phyloP scores from a whole-genome alignment of 2,329 filamentous ascomycete genomes.

The Pseudovirgaria hyperparasitica region DNA sequence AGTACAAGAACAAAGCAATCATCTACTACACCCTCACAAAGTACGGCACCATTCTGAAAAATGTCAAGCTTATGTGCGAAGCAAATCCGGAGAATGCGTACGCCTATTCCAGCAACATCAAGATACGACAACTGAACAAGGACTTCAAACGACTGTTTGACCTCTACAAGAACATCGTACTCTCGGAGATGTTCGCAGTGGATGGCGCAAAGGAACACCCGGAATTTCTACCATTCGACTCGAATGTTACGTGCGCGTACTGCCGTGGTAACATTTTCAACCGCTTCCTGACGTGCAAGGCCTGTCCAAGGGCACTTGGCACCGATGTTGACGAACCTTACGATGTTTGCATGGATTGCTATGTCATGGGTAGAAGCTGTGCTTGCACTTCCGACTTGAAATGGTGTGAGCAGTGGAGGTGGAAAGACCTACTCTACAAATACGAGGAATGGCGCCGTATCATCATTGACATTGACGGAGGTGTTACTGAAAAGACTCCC shows the following conservation, averaged over 20 bases:
- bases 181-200: conserved; percentile 74
- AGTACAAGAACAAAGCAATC: conserved; percentile 98
- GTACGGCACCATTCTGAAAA: conserved; percentile 50
- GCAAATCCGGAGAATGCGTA: conserved; percentile 22
- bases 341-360: conserved; percentile 97
- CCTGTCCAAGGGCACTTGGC: conserved; percentile 56
- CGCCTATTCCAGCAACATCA: conserved; percentile 27
- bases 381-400: conserved; percentile 70
- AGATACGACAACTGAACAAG: conserved; percentile 57
- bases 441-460: conserved; percentile 75
- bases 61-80: conserved; percentile 45
- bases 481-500: conserved; percentile 53
- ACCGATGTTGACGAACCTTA: conserved; percentile 73
- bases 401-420: conserved; percentile 90
- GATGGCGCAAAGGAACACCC: conserved; percentile 51
- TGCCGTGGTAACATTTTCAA: conserved; percentile 97
- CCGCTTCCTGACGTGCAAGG: conserved; percentile 81
- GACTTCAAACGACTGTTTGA: conserved; percentile 74
- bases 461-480: conserved; percentile 58
- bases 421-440: conserved; percentile 61
- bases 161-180: conserved; percentile 64
- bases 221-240: conserved; percentile 72
- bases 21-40: conserved; percentile 77
- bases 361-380: conserved; percentile 92
- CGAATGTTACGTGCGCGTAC: conserved; percentile 89